These are phyloP conservation scores for Pichia sp. DNA, from an alignment of 1,139 yeast species.

Conservation along the genomic window DNA sequence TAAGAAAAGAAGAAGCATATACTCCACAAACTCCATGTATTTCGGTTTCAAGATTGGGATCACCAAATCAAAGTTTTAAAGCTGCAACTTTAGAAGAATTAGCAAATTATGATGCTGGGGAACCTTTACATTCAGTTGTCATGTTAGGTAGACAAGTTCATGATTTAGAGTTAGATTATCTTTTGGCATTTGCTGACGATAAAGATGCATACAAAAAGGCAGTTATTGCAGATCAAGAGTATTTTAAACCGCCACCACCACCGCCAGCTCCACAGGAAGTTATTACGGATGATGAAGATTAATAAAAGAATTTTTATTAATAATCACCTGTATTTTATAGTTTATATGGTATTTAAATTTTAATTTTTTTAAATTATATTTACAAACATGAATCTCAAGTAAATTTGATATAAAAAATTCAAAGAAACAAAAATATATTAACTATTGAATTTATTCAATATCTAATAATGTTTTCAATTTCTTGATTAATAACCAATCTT, in stretches of 20 bases:
- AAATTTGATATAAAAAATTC: neutral
- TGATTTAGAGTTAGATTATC: constrained; percentile 82
- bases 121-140: constrained; percentile 85
- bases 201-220: constrained; percentile 51
- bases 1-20: constrained; percentile 67
- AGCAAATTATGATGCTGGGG: constrained; percentile 82
- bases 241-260: constrained; percentile 41
- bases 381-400: neutral
- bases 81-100: constrained; percentile 78
- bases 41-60: constrained; percentile 85
- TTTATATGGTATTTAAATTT: neutral
- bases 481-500: constrained; percentile 90
- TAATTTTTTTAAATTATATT: neutral
- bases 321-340: too few species aligned
- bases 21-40: constrained; percentile 87
- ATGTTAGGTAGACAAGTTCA: constrained; percentile 92
- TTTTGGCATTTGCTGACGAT: constrained; percentile 70
- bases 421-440: neutral
- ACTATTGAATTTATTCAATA: constrained; percentile 31
- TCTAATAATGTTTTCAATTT: constrained; percentile 83
- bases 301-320: neutral
- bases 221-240: constrained; percentile 67
- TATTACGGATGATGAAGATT: constrained; percentile 18
- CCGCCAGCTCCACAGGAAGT: constrained; percentile 15
- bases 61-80: constrained; percentile 73